These are phyloP conservation scores for Tylopilus subfusipes DNA, from an alignment of 768 basidiomycete genomes.

Conservation along the genomic window DNA sequence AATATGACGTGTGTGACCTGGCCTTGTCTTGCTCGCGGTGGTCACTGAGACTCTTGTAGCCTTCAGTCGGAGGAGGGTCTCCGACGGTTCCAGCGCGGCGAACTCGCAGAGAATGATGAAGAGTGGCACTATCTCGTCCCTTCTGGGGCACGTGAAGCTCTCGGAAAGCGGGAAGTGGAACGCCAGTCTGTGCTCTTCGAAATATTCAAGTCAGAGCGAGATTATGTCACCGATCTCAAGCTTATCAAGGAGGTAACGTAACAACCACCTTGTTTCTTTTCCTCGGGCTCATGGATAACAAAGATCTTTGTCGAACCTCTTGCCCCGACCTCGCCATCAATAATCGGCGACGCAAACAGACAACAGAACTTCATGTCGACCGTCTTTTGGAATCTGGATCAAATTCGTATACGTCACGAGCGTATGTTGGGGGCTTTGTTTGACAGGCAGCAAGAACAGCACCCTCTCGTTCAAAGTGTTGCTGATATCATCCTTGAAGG, in stretches of 20 bases:
- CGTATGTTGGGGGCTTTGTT: slow-evolving; percentile 71
- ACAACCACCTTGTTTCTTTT: background rate
- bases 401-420: slow-evolving; percentile 65
- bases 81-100: slow-evolving; percentile 62
- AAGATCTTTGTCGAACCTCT: slow-evolving; percentile 77
- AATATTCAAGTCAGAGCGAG: slow-evolving; percentile 82
- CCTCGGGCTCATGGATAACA: background rate
- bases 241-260: slow-evolving; percentile 59
- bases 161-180: slow-evolving; percentile 76
- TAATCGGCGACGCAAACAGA: slow-evolving; percentile 50
- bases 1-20: too few species aligned
- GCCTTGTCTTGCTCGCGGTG: background rate
- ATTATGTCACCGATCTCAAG: slow-evolving; percentile 81
- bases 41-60: slow-evolving; percentile 35
- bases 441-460: slow-evolving; percentile 76
- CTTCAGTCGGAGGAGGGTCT: slow-evolving; percentile 63
- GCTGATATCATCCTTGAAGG: slow-evolving; percentile 84
- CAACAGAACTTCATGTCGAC: slow-evolving; percentile 68
- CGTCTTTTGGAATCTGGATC: slow-evolving; percentile 80
- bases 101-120: slow-evolving; percentile 63
- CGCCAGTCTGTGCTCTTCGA: slow-evolving; percentile 89
- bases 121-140: slow-evolving; percentile 85
- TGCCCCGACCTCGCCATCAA: slow-evolving; percentile 54
- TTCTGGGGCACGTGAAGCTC: slow-evolving; percentile 58
- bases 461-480: slow-evolving; percentile 77